Evolutionary conservation across 352 stramenopile genomes (phyloP).

Genomic region (Pythium sukuiense): DNA sequence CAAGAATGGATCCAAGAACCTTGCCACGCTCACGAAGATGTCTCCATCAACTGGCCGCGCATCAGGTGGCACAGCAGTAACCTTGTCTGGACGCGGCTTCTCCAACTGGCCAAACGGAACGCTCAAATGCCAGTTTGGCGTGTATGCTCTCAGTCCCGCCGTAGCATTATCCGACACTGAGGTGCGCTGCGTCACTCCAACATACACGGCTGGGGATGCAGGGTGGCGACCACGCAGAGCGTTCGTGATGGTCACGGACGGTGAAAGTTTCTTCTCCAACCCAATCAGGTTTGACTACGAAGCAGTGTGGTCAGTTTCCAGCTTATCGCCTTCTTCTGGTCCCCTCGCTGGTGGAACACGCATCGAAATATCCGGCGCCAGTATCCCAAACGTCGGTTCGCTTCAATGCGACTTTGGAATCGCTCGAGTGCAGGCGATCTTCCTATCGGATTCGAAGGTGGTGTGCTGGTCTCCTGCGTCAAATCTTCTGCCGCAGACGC

Average conservation of each 20-base stretch:
- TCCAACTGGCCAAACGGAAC: conserved; percentile 18
- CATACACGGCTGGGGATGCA: conserved; percentile 21
- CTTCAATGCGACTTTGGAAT: conserved; percentile 28
- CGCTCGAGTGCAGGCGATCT: conserved; percentile 1
- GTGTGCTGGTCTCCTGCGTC: conserved; percentile 7
- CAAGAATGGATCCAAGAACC: conserved; percentile 27
- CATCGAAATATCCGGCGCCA: conserved; percentile 33
- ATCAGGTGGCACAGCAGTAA: conserved; percentile 46
- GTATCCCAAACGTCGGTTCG: conserved; percentile 14
- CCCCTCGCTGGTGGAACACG: conserved; percentile 36
- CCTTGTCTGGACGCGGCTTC: conserved; percentile 48
- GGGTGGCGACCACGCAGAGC: conserved; percentile 29
- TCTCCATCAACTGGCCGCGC: conserved; percentile 26
- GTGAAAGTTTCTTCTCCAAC: conserved; percentile 58
- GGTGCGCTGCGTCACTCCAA: conserved; percentile 42
- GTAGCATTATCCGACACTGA: conserved; percentile 39
- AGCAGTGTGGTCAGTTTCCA: conserved; percentile 31
- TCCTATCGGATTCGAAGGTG: conserved; percentile 9
- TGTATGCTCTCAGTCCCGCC: conserved; percentile 33
- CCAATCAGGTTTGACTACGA: conserved; percentile 55
- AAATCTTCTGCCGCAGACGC: not conserved
- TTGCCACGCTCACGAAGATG: conserved; percentile 29
- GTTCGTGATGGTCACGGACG: conserved; percentile 63
- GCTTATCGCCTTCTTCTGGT: conserved; percentile 29
- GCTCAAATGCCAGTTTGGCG: conserved; percentile 60